phyloP scores from a whole-genome alignment of 192 early-diverging fungal genomes.

The Anaeromyces robustus region DNA sequence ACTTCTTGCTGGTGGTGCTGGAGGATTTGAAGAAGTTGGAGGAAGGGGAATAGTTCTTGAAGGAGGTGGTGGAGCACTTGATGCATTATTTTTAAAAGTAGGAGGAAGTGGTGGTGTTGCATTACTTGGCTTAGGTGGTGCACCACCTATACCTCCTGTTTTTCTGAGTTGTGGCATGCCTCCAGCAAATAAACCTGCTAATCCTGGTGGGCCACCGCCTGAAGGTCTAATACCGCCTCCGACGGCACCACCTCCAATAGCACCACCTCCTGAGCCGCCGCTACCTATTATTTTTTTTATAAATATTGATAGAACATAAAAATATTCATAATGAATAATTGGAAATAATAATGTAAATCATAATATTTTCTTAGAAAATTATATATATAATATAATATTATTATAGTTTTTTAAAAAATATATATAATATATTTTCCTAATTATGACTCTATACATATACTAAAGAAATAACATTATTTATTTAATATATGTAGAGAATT shows the following conservation, averaged over 20 bases:
- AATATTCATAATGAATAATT: no score
- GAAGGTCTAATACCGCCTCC: not conserved
- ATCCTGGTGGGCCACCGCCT: not conserved
- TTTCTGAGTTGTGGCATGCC: not conserved
- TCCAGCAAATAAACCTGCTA: not conserved
- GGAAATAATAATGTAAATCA: no score
- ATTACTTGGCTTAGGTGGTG: not conserved
- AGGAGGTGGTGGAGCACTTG: not conserved
- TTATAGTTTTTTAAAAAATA: no score
- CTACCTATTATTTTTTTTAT: not conserved
- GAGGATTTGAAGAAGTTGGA: not conserved
- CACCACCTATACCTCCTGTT: not conserved
- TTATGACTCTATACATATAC: no score
- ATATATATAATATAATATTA: no score
- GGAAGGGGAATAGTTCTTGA: not conserved
- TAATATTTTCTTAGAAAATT: no score
- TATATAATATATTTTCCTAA: no score
- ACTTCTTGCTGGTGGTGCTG: not conserved
- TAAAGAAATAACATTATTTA: no score
- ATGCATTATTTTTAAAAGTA: not conserved
- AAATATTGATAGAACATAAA: no score
- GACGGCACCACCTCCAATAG: not conserved
- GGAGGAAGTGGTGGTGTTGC: not conserved
- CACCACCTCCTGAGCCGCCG: no score
- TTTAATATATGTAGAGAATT: no score